Conservation (phyloP, 2,329 filamentous ascomycete species). For the Penicillium sp. region DNA sequence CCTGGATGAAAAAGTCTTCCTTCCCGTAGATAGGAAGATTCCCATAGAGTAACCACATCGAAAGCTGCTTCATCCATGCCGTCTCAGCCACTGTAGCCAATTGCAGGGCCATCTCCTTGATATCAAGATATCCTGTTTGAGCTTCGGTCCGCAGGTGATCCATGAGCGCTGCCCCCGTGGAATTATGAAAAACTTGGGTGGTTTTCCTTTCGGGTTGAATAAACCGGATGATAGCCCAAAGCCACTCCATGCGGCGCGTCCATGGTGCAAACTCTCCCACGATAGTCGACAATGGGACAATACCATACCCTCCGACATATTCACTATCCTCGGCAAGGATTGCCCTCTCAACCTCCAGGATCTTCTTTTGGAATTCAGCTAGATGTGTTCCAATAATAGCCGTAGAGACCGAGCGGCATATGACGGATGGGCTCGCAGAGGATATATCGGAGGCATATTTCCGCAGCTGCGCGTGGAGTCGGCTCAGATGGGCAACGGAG, state of each 20-base stretch:
- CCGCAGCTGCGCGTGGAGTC: conserved; percentile 71
- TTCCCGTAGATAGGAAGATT: conserved; percentile 72
- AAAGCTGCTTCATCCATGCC: conserved; percentile 86
- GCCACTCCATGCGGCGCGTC: conserved; percentile 81
- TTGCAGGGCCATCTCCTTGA: conserved; percentile 72
- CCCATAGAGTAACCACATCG: conserved; percentile 88
- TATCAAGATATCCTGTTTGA: conserved; percentile 83
- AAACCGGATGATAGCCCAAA: conserved; percentile 70
- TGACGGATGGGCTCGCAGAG: conserved; percentile 69
- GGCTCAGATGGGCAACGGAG: conserved; percentile 72
- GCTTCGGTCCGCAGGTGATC: conserved; percentile 71
- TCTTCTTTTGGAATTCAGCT: conserved; percentile 74
- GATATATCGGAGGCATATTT: conserved; percentile 65
- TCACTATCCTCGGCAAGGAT: conserved; percentile 74
- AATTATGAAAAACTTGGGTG: conserved; percentile 35
- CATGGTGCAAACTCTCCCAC: conserved; percentile 83
- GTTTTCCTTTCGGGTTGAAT: conserved; percentile 54
- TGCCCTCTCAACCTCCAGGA: conserved; percentile 76
- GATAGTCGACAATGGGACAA: conserved; percentile 84
- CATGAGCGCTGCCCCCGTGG: conserved; percentile 71
- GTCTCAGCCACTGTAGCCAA: conserved; percentile 77
- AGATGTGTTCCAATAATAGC: conserved; percentile 74
- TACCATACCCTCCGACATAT: conserved; percentile 86
- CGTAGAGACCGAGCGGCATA: conserved; percentile 83
- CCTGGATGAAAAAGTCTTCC: conserved; percentile 81